phyloP scores from a whole-genome alignment of 2,329 filamentous ascomycete species.

The Grosmannia serpens region DNA sequence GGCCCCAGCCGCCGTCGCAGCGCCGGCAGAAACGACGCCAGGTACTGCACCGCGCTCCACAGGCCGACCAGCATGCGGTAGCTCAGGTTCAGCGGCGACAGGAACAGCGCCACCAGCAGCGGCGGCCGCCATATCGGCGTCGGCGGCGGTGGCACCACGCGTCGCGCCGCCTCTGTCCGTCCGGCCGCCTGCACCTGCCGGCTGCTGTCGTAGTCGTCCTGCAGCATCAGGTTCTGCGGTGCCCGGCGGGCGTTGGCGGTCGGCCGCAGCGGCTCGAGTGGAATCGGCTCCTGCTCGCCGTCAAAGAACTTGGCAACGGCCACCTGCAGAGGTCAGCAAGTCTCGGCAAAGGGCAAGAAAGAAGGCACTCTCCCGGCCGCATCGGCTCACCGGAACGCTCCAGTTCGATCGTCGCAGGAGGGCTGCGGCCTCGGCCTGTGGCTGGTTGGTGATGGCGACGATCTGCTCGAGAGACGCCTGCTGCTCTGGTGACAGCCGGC shows the following conservation, averaged over 20 bases:
- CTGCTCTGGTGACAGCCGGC: constrained; percentile 58
- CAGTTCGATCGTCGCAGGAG: constrained; percentile 80
- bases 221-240: background rate
- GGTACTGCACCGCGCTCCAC: constrained; percentile 62
- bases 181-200: constrained; percentile 8
- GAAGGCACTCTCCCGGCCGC: background rate
- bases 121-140: constrained; percentile 54
- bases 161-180: constrained; percentile 58
- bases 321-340: constrained; percentile 45
- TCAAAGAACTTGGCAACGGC: constrained; percentile 97
- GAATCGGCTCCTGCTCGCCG: constrained; percentile 72
- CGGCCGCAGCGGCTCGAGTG: constrained; percentile 38
- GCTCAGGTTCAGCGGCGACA: constrained; percentile 70
- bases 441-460: constrained; percentile 77
- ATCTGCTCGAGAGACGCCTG: constrained; percentile 81
- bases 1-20: constrained; percentile 16
- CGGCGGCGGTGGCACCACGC: constrained; percentile 70
- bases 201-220: background rate
- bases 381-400: constrained; percentile 66
- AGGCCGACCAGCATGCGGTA: constrained; percentile 60
- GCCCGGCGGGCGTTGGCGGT: constrained; percentile 12
- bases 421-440: constrained; percentile 61
- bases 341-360: background rate
- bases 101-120: constrained; percentile 63
- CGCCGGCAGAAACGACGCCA: constrained; percentile 69